Percentiles rank a stretch among this genome's conserved stretches.
phyloP scores from a whole-genome alignment of 345 rosid genomes.

The Syzygium aromaticum region DNA sequence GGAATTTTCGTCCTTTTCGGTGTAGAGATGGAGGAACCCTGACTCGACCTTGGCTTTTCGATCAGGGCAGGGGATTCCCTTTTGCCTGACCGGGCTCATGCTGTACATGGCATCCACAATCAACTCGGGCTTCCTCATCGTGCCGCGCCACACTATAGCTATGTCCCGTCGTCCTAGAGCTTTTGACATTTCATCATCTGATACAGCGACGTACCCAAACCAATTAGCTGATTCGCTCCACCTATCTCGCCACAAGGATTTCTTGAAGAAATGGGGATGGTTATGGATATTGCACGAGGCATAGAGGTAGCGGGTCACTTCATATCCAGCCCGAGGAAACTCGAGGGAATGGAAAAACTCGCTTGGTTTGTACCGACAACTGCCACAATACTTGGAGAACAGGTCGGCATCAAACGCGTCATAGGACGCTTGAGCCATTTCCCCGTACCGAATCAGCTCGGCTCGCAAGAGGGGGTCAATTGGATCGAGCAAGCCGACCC shows the following conservation, averaged over 20 bases:
- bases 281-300: conserved; percentile 8
- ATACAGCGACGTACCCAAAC: conserved; percentile 20
- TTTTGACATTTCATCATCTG: conserved; percentile 7
- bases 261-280: conserved; percentile 7
- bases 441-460: conserved; percentile 2
- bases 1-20: background rate
- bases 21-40: conserved; percentile 17
- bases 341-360: conserved; percentile 4
- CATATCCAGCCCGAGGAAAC: conserved; percentile 1
- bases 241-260: conserved; percentile 4
- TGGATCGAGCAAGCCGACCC: conserved; percentile 5
- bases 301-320: conserved; percentile 11
- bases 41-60: conserved; percentile 13
- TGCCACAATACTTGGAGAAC: conserved; percentile 1
- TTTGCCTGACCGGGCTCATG: conserved; percentile 1
- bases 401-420: conserved; percentile 1
- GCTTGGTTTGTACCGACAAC: background rate
- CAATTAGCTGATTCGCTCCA: conserved; percentile 19
- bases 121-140: conserved; percentile 15
- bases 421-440: conserved; percentile 1
- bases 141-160: conserved; percentile 19
- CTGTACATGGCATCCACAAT: conserved; percentile 10
- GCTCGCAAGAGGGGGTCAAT: background rate
- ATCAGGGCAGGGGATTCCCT: conserved; percentile 3
- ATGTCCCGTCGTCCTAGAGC: conserved; percentile 14